phyloP scores from a whole-genome alignment of 1,139 yeast species.

The Debaryomycetaceae sp. region DNA sequence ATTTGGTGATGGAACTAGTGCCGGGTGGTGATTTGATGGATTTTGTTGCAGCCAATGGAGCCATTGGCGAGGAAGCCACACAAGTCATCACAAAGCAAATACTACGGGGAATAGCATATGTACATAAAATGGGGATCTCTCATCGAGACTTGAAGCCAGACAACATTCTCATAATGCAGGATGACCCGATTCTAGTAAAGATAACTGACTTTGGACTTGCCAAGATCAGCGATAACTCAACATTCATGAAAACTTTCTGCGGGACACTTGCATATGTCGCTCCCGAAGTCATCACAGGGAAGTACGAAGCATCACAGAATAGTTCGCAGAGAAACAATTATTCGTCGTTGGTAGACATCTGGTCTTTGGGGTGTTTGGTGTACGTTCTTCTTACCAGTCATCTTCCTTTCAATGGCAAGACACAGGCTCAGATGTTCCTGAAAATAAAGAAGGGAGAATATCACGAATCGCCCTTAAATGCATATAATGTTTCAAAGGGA shows the following conservation, averaged over 20 bases:
- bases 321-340: constrained; percentile 41
- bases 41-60: constrained; percentile 87
- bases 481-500: constrained; percentile 57
- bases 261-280: constrained; percentile 92
- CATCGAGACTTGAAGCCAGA: constrained; percentile 94
- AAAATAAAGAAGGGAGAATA: constrained; percentile 76
- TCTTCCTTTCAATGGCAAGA: constrained; percentile 88
- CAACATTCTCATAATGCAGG: constrained; percentile 84
- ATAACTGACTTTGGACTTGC: constrained; percentile 94
- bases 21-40: constrained; percentile 99
- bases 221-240: constrained; percentile 70
- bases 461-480: constrained; percentile 73
- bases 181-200: constrained; percentile 84
- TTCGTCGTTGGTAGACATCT: constrained; percentile 87
- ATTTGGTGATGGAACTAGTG: constrained; percentile 90
- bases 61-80: constrained; percentile 87
- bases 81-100: constrained; percentile 83
- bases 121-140: constrained; percentile 83
- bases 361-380: constrained; percentile 86
- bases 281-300: constrained; percentile 86
- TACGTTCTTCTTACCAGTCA: constrained; percentile 90
- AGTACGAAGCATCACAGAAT: constrained; percentile 40
- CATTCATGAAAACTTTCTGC: constrained; percentile 83
- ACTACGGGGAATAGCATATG: constrained; percentile 78
- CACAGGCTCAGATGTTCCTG: constrained; percentile 79